Evolutionary conservation across 2,329 filamentous ascomycete species (phyloP), one percentile per base, ranked within the genome.

Genomic region (Aspergillus pseudotamarii): DNA sequence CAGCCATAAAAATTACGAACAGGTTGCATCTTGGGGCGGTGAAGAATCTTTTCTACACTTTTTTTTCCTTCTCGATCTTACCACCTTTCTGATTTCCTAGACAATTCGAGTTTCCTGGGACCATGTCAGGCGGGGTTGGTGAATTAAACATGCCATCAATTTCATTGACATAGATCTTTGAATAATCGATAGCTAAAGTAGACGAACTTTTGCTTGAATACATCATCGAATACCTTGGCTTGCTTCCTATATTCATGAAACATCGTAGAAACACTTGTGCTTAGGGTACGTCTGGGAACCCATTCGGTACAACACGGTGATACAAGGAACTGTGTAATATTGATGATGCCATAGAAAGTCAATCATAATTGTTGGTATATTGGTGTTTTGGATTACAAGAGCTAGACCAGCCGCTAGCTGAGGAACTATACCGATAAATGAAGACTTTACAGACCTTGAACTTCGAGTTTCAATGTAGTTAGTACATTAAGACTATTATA

Each of bases 1-100:
- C 51, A 54, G 51, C 56, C 21, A 57, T 57, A 57, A 26, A 26
- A 57, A 41, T 43, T 21, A 57, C 28, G 36, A 55, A 23, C 51
- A 3, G 21, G n/a, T 38, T 55, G 51, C 30, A 55, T 36, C 34
- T 55, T 55, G 11, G 48, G 48, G 28, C 28, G 48, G 28, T n/a
- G 19, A 51, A 51, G 28, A 51, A 19, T 16, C 10, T 34, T 32
- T 32, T 32, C 3, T 41, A 41, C 38, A 3, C 38, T 41, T n/a
- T 26, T 26, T 26, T 16, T 23, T 28, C 32, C 26, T 23, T n/a
- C 23, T 36, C 28, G 5, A 50, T 34, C 21, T 48, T 26, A 26
- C 21, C 21, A 21, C 12, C 14, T 32, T 32, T 21, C 48, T 28
- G 48, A 12, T 32, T 51, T 34, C 48, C 48, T 51, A 51, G 48